Conservation (phyloP, 208 protist genomes). For the Polymyxa betae region DNA sequence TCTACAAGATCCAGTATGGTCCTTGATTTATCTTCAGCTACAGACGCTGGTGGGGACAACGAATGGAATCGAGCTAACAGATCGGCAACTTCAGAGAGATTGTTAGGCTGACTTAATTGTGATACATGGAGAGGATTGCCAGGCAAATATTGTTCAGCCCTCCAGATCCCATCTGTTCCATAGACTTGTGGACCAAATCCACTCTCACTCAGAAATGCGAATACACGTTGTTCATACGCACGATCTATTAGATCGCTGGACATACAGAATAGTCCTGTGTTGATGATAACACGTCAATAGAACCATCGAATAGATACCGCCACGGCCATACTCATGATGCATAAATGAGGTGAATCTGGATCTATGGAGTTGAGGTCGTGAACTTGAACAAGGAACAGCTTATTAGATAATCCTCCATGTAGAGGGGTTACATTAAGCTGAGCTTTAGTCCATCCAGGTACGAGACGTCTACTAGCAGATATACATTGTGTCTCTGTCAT, state of each 20-base stretch:
- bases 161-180: neutral
- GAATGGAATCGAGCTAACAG: slow-evolving; percentile 1
- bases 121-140: neutral
- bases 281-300: neutral
- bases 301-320: neutral
- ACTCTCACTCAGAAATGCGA: neutral
- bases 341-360: neutral
- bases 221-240: neutral
- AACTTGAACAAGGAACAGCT: neutral
- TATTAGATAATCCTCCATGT: slow-evolving; percentile 1
- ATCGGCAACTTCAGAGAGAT: neutral
- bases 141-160: slow-evolving; percentile 27
- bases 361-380: neutral
- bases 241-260: neutral
- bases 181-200: slow-evolving; percentile 8
- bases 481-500: neutral
- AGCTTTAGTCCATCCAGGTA: neutral
- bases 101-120: slow-evolving; percentile 3
- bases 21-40: neutral
- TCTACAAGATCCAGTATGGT: neutral
- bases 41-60: neutral
- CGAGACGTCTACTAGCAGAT: neutral
- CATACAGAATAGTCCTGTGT: slow-evolving; percentile 10
- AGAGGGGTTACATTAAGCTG: neutral
- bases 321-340: neutral